phyloP scores from a whole-genome alignment of 768 basidiomycete species.

The Piloderma croceum region DNA sequence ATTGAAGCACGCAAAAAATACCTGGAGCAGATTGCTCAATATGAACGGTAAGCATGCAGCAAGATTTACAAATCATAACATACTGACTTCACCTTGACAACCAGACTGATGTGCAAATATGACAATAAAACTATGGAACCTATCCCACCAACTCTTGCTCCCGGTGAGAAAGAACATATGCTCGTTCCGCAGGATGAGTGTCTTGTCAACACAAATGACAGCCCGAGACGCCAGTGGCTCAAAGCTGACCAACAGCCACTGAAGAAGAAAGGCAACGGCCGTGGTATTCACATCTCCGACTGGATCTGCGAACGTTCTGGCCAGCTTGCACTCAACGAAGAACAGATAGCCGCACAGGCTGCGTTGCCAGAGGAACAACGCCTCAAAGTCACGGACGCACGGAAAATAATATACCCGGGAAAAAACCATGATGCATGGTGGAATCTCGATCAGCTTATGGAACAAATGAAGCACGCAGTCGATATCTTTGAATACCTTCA shows the following conservation, averaged over 20 bases:
- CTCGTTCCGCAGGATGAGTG: constrained; percentile 19
- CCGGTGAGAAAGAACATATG: constrained; percentile 11
- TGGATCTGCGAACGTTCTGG: constrained; percentile 16
- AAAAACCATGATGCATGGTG: constrained; percentile 18
- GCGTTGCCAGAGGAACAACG: constrained; percentile 4
- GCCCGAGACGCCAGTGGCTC: constrained; percentile 15
- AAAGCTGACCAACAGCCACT: constrained; percentile 19
- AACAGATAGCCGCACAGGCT: constrained; percentile 3
- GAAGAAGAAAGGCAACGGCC: constrained; percentile 21
- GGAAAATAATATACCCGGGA: constrained; percentile 7
- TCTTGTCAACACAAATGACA: constrained; percentile 20
- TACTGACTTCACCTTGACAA: no score
- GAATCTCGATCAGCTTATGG: constrained; percentile 16
- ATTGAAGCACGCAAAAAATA: no score
- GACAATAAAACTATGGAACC: no score
- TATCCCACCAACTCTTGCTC: constrained; percentile 10
- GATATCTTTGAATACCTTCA: constrained; percentile 6
- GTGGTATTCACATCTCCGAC: constrained; percentile 16
- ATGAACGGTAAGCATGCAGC: no score
- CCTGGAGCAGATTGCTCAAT: no score
- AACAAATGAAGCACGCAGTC: constrained; percentile 10
- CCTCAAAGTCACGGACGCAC: constrained; percentile 4
- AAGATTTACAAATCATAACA: no score
- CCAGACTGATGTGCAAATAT: no score
- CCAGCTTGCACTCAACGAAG: constrained; percentile 9